Evolutionary conservation across 352 stramenopile species (phyloP).

Genomic region (Globisporangium orthogonon): DNA sequence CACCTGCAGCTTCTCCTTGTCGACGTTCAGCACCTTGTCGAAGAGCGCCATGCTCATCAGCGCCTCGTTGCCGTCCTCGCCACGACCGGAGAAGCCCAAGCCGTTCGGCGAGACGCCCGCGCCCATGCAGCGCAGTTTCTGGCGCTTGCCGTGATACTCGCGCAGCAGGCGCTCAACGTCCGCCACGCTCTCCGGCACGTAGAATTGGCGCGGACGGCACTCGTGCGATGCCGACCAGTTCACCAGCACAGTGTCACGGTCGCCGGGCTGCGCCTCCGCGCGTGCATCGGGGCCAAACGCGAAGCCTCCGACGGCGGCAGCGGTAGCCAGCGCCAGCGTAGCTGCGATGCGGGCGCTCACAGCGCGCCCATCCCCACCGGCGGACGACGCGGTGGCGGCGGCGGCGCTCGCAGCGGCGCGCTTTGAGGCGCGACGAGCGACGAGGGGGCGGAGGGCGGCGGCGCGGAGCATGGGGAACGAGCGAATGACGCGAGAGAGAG

Average conservation of each 20-base stretch:
- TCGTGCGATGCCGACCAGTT: conserved; percentile 83
- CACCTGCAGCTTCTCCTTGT: conserved; percentile 88
- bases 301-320: conserved; percentile 12
- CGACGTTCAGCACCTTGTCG: conserved; percentile 89
- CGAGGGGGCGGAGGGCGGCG: conserved; percentile 2
- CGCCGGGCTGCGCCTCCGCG: conserved; percentile 15
- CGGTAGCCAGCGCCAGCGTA: conserved; percentile 11
- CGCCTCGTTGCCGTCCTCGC: conserved; percentile 32
- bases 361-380: not conserved
- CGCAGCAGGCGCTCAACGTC: conserved; percentile 63
- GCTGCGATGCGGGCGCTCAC: not conserved
- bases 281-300: conserved; percentile 10
- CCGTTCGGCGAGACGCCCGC: conserved; percentile 96
- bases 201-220: conserved; percentile 56
- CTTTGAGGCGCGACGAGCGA: not conserved
- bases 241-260: conserved; percentile 59
- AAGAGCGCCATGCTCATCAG: conserved; percentile 92
- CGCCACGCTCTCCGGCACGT: conserved; percentile 61
- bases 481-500: too few species aligned
- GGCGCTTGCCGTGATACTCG: conserved; percentile 52
- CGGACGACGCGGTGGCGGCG: not conserved
- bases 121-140: conserved; percentile 91
- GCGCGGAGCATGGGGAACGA: conserved; percentile 4
- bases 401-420: not conserved
- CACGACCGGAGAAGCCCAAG: conserved; percentile 81